Percentiles rank a stretch among this genome's conserved stretches.
Evolutionary conservation across 805 yeast species (phyloP).

Genomic region (Starmerella cellae): DNA sequence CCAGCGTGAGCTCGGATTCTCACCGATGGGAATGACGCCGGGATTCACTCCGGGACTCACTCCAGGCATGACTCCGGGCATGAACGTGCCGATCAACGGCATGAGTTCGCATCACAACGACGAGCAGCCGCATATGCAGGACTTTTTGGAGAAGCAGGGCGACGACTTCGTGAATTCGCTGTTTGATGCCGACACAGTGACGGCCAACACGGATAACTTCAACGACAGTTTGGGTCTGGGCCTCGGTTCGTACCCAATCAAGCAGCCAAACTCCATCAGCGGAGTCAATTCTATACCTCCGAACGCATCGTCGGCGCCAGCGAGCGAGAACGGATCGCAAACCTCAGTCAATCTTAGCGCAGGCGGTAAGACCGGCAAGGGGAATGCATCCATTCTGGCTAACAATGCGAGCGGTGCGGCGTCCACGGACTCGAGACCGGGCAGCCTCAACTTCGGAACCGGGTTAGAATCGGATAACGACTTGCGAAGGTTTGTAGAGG

Average conservation of each 20-base stretch:
- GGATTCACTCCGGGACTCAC: constrained; percentile 15
- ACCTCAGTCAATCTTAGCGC: background rate
- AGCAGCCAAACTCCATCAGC: background rate
- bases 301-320: background rate
- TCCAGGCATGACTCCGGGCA: constrained; percentile 14
- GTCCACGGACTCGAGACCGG: background rate
- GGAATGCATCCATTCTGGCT: background rate
- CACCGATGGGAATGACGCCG: constrained; percentile 1
- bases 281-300: constrained; percentile 22
- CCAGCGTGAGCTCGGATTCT: background rate
- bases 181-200: constrained; percentile 13
- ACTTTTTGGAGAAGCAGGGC: constrained; percentile 16
- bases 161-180: constrained; percentile 21
- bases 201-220: background rate
- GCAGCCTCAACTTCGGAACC: background rate
- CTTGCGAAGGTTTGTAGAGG: constrained; percentile 58
- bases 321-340: background rate
- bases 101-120: background rate
- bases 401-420: background rate
- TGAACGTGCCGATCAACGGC: constrained; percentile 7
- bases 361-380: background rate
- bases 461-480: constrained; percentile 29
- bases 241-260: background rate
- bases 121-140: constrained; percentile 3
- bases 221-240: background rate